These are phyloP conservation scores for Cryptosporidium meleagridis DNA, from an alignment of 169 alveolate genomes.

Conservation along the genomic window DNA sequence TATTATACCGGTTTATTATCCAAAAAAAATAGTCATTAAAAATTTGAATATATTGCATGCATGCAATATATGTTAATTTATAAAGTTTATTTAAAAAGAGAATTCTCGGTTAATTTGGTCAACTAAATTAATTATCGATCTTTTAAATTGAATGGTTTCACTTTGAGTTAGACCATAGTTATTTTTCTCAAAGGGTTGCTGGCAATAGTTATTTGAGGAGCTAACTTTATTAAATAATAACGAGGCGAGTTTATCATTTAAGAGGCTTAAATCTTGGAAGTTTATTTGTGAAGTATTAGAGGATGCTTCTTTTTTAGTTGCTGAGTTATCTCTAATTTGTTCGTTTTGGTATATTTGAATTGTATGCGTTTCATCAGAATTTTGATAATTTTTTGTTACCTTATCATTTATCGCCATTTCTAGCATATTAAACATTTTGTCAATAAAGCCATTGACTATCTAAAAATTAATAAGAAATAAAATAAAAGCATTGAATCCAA, in stretches of 20 bases:
- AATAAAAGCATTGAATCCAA: background rate
- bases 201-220: conserved; percentile 7
- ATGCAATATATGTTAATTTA: background rate
- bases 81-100: background rate
- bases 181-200: background rate
- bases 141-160: conserved; percentile 55
- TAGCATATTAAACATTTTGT: background rate
- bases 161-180: conserved; percentile 12
- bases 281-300: background rate
- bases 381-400: background rate
- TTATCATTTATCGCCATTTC: background rate
- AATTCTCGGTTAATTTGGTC: background rate
- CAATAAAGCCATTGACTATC: conserved; percentile 23
- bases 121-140: conserved; percentile 8
- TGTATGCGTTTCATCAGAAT: background rate
- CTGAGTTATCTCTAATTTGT: background rate
- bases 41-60: background rate
- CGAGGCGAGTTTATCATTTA: conserved; percentile 5
- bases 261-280: background rate
- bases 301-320: background rate
- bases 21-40: background rate
- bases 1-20: background rate
- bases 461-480: background rate
- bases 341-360: background rate
- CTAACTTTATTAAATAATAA: background rate